These are phyloP conservation scores for Kalmanozyma brasiliensis DNA, from an alignment of 1,284 basidiomycete genomes.

Conservation along the genomic window DNA sequence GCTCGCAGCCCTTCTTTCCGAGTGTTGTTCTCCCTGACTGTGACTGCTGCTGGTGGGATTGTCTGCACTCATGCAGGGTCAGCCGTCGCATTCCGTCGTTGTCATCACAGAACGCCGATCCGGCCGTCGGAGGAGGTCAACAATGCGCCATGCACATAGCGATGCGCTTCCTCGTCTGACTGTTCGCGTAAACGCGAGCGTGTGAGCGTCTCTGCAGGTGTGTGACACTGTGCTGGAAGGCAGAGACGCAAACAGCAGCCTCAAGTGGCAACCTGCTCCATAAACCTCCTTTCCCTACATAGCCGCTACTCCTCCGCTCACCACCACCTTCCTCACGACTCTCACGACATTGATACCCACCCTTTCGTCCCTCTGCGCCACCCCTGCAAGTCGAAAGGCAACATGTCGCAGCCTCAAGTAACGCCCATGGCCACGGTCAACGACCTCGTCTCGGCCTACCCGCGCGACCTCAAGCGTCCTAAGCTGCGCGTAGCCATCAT, in stretches of 20 bases:
- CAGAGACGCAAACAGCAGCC: too few relatives aligned
- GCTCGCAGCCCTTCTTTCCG: background rate
- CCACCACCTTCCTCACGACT: background rate
- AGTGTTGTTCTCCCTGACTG: too few relatives aligned
- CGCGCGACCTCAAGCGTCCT: constrained; percentile 56
- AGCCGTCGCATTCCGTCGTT: background rate
- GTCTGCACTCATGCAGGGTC: constrained; percentile 8
- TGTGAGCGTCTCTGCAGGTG: too few relatives aligned
- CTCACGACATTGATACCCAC: background rate
- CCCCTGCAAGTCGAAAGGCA: background rate
- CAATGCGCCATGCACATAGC: too few relatives aligned
- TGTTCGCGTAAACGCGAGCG: too few relatives aligned
- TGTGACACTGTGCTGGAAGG: too few relatives aligned
- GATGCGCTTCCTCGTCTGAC: constrained; percentile 2
- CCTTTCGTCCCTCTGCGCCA: background rate
- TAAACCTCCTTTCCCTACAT: background rate
- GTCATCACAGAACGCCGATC: constrained; percentile 1
- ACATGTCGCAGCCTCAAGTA: constrained; percentile 8
- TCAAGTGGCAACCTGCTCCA: too few relatives aligned
- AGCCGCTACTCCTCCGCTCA: too few relatives aligned
- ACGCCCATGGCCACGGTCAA: constrained; percentile 8
- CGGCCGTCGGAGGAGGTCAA: background rate
- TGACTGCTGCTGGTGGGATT: too few relatives aligned
- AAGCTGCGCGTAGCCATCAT: constrained; percentile 68
- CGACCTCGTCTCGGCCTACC: constrained; percentile 21